Percentiles rank a stretch among this genome's conserved stretches.
Conservation (phyloP, 257 asterid genomes). For the Solanum medicagineum region DNA sequence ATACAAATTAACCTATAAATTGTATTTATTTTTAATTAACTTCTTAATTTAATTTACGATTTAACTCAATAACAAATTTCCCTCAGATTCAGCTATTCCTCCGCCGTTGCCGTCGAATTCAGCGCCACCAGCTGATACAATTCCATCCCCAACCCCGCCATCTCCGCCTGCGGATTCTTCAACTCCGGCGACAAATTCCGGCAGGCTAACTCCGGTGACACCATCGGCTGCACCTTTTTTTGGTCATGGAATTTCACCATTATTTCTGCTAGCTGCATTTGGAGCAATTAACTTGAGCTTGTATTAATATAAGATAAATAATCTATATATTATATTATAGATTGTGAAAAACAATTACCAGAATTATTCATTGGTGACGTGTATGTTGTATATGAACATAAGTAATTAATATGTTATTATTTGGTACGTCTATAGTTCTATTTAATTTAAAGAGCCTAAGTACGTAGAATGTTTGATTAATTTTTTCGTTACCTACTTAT, state of each 20-base stretch:
- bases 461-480: neutral
- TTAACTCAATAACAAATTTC: neutral
- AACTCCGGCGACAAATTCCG: neutral
- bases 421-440: neutral
- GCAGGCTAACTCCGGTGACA: neutral
- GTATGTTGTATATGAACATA: neutral
- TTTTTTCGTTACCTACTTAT: neutral
- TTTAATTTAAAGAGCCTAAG: neutral
- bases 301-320: neutral
- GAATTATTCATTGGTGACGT: neutral
- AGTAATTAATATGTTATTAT: neutral
- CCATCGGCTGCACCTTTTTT: slow-evolving; percentile 18
- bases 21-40: neutral
- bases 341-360: neutral
- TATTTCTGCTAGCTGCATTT: slow-evolving; percentile 1
- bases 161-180: neutral
- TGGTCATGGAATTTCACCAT: neutral
- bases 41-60: neutral
- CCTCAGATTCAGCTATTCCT: slow-evolving; percentile 5
- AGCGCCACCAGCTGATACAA: slow-evolving; percentile 2
- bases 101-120: slow-evolving; percentile 4
- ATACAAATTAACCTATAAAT: neutral
- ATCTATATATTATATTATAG: neutral
- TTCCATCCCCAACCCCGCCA: slow-evolving; percentile 9
- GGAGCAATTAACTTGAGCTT: slow-evolving; percentile 13